Evolutionary conservation across 139 green algal species (phyloP).

Genomic region (Microglena sp.): DNA sequence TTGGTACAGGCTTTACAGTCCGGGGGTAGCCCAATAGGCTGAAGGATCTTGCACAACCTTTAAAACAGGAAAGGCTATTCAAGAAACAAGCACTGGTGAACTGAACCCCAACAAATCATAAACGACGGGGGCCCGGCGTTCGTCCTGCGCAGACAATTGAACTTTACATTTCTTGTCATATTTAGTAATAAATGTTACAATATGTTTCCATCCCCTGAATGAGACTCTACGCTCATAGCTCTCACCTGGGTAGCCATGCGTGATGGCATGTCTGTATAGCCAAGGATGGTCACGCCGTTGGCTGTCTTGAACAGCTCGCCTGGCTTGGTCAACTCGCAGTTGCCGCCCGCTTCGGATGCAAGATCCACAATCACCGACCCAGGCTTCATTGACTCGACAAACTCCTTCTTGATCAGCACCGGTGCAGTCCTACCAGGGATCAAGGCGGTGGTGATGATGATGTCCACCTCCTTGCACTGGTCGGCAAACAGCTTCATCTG

Average conservation of each 20-base stretch:
- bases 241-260: constrained; percentile 63
- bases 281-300: constrained; percentile 67
- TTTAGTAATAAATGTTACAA: too few species aligned
- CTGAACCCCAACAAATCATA: too few species aligned
- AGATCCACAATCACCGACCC: constrained; percentile 77
- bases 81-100: too few species aligned
- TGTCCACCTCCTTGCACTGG: constrained; percentile 80
- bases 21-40: not conserved
- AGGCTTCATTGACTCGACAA: constrained; percentile 75
- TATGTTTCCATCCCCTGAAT: too few species aligned
- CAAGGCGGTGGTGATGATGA: constrained; percentile 83
- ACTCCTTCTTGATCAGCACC: constrained; percentile 68
- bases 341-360: constrained; percentile 61
- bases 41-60: too few species aligned
- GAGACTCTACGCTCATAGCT: too few species aligned
- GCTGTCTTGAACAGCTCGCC: constrained; percentile 12
- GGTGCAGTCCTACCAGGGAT: constrained; percentile 72
- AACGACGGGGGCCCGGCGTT: too few species aligned
- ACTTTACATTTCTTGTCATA: too few species aligned
- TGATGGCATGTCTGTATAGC: constrained; percentile 80
- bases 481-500: constrained; percentile 40
- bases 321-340: constrained; percentile 34
- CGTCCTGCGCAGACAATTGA: too few species aligned
- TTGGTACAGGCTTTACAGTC: constrained; percentile 13
- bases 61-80: too few species aligned